Conservation (phyloP, 2,329 filamentous ascomycete genomes). For the Ophiostoma sp. region DNA sequence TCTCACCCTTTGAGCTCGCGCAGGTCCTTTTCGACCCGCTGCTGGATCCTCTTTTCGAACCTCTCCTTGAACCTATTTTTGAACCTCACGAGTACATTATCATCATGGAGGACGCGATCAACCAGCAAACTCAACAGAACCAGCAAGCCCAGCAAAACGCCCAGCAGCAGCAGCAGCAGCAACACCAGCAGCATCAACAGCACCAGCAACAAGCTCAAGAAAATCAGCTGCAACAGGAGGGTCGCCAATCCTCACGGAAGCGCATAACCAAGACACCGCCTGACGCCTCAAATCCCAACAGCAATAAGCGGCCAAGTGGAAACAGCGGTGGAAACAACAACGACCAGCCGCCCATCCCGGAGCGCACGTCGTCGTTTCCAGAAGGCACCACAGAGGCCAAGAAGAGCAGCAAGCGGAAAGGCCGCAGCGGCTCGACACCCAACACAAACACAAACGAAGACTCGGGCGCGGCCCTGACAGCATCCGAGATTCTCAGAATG, state of each 20-base stretch:
- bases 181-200: neutral
- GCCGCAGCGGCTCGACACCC: conserved; percentile 1
- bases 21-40: neutral
- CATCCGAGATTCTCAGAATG: neutral
- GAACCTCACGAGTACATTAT: neutral
- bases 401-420: neutral
- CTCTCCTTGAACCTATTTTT: neutral
- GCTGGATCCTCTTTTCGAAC: neutral
- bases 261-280: conserved; percentile 15
- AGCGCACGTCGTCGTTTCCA: conserved; percentile 3
- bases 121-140: neutral
- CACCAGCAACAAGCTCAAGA: neutral
- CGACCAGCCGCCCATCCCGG: neutral
- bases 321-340: neutral
- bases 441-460: neutral
- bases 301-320: conserved; percentile 7
- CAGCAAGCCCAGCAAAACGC: neutral
- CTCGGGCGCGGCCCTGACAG: neutral
- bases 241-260: neutral
- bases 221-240: neutral
- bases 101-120: neutral
- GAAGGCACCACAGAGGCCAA: neutral
- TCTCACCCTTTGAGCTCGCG: neutral
- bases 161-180: neutral
- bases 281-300: neutral